Percentiles rank a stretch among this genome's conserved stretches.
These are phyloP conservation scores for Penicillium sp. DNA, from an alignment of 2,329 filamentous ascomycete species.

Conservation along the genomic window DNA sequence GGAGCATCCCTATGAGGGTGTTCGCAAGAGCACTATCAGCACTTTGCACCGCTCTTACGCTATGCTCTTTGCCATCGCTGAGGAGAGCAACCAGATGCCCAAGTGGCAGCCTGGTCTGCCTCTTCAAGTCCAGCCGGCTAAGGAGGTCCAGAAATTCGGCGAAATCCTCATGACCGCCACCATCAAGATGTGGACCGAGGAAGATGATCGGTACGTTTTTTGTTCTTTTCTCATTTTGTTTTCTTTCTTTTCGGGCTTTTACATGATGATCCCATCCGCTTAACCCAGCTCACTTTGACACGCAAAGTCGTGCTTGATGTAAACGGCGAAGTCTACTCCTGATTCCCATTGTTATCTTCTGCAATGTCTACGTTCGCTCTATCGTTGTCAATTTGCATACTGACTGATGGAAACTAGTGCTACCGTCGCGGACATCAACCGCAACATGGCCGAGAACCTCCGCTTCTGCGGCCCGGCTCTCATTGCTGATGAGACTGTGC, in stretches of 20 bases:
- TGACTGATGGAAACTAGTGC: slow-evolving; percentile 58
- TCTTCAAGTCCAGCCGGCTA: slow-evolving; percentile 72
- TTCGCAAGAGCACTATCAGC: slow-evolving; percentile 85
- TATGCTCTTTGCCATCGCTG: slow-evolving; percentile 82
- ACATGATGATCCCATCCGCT: slow-evolving; percentile 83
- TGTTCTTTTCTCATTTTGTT: slow-evolving; percentile 15
- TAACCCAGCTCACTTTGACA: slow-evolving; percentile 99
- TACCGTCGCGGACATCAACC: slow-evolving; percentile 92
- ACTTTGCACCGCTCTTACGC: slow-evolving; percentile 93
- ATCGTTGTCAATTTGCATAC: slow-evolving; percentile 25
- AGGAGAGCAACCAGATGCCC: slow-evolving; percentile 69
- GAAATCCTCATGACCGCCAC: slow-evolving; percentile 83
- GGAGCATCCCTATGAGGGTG: slow-evolving; percentile 88
- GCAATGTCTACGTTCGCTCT: not conserved
- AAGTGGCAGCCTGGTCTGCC: slow-evolving; percentile 92
- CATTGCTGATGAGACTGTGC: slow-evolving; percentile 68
- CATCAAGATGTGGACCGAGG: slow-evolving; percentile 80
- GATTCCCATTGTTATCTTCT: slow-evolving; percentile 30
- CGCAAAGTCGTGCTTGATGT: slow-evolving; percentile 78
- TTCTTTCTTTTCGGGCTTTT: slow-evolving; percentile 20
- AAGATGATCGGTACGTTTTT: slow-evolving; percentile 82
- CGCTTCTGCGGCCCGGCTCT: slow-evolving; percentile 88
- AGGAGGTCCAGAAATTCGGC: slow-evolving; percentile 79
- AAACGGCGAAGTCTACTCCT: slow-evolving; percentile 64
- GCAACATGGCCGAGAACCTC: slow-evolving; percentile 83